Percentiles rank a stretch among this genome's conserved stretches.
Conservation (phyloP, 371 early-diverging fungal species). For the Mucor saturninus region DNA sequence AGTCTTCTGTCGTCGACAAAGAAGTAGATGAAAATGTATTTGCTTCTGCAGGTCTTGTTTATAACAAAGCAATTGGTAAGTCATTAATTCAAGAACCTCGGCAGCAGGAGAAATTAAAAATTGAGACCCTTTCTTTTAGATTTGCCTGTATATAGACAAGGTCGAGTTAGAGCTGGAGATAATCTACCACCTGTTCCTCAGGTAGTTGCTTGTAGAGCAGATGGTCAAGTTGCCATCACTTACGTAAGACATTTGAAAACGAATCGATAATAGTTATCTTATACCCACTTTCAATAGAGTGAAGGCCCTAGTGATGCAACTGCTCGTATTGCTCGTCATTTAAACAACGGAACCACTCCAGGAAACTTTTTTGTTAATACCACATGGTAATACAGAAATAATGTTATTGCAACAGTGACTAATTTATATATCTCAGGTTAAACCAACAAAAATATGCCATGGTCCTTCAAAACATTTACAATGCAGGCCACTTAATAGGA, state of each 20-base stretch:
- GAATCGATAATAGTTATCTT: not conserved
- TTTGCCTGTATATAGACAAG: constrained; percentile 19
- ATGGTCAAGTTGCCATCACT: constrained; percentile 65
- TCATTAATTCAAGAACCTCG: not conserved
- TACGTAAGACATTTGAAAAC: constrained; percentile 43
- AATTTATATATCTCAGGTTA: constrained; percentile 24
- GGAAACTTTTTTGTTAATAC: constrained; percentile 67
- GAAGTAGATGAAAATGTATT: constrained; percentile 3
- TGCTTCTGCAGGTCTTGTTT: constrained; percentile 6
- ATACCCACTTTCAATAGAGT: constrained; percentile 33
- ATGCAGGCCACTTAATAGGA: constrained; percentile 62
- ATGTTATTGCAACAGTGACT: too few species aligned
- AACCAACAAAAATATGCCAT: constrained; percentile 58
- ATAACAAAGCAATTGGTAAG: constrained; percentile 8
- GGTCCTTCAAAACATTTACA: constrained; percentile 56
- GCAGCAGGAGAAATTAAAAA: too few species aligned
- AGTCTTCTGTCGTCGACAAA: not conserved
- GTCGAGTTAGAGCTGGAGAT: not conserved
- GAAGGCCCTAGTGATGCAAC: constrained; percentile 70
- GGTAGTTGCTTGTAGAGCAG: constrained; percentile 33
- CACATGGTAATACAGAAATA: constrained; percentile 44
- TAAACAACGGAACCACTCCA: constrained; percentile 55
- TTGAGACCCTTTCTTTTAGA: not conserved
- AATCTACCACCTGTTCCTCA: constrained; percentile 18
- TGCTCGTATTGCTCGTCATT: constrained; percentile 56